Conservation (phyloP, 108 stramenopile genomes). For the Skeletonema tropicum region DNA sequence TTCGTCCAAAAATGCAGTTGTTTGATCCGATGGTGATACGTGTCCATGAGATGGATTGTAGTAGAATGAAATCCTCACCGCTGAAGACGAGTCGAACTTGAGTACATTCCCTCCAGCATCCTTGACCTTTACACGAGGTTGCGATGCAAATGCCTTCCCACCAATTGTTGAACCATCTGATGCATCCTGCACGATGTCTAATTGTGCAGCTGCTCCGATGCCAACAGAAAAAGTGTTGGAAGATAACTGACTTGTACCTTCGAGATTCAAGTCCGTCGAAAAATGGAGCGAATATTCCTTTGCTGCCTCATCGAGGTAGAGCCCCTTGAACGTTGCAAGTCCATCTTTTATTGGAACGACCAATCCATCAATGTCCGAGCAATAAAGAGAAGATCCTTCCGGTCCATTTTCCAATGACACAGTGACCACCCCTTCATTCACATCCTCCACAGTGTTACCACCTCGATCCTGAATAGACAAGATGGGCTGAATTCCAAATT, state of each 20-base stretch:
- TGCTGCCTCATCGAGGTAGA: conserved; percentile 44
- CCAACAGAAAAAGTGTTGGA: conserved; percentile 48
- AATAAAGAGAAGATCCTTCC: conserved; percentile 18
- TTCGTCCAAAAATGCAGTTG: conserved; percentile 24
- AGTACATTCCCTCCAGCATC: conserved; percentile 56
- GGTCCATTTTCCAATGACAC: conserved; percentile 19
- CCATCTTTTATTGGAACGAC: conserved; percentile 22
- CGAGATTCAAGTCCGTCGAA: conserved; percentile 34
- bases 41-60: conserved; percentile 44
- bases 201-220: conserved; percentile 22
- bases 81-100: conserved; percentile 38
- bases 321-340: conserved; percentile 32
- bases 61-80: conserved; percentile 33
- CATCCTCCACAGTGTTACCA: conserved; percentile 38
- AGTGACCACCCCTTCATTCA: conserved; percentile 45
- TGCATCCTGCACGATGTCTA: conserved; percentile 33
- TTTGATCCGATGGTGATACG: conserved; percentile 16
- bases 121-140: conserved; percentile 45
- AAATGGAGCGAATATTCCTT: conserved; percentile 47
- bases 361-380: conserved; percentile 16
- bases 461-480: conserved; percentile 52
- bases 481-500: conserved; percentile 45
- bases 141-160: conserved; percentile 45
- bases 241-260: conserved; percentile 21
- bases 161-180: conserved; percentile 42